A percentile compares a stretch with the other conserved stretches of the same genome.
phyloP scores from a whole-genome alignment of 345 rosid genomes.

The Ceriops zippeliana region DNA sequence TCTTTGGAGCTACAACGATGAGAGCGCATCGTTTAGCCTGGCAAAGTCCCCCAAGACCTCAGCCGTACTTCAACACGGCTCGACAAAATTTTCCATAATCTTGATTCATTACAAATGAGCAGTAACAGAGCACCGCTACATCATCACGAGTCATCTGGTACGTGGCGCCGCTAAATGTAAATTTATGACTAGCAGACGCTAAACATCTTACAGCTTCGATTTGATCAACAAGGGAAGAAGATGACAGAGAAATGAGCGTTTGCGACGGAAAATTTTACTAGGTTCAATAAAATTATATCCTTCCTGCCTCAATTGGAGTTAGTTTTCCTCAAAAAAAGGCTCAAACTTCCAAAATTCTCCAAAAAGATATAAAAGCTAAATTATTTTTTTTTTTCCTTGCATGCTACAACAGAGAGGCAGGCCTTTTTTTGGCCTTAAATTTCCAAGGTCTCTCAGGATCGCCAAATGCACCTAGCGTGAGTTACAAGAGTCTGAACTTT shows the following conservation, averaged over 20 bases:
- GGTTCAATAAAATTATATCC: constrained; percentile 18
- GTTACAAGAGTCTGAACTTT: constrained; percentile 29
- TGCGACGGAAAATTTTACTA: constrained; percentile 6
- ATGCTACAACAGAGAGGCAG: constrained; percentile 41
- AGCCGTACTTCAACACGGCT: too few species aligned
- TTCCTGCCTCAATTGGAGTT: constrained; percentile 23
- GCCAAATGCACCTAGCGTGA: constrained; percentile 27
- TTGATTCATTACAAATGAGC: too few species aligned
- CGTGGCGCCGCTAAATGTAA: too few species aligned
- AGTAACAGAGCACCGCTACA: too few species aligned
- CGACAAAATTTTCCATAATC: too few species aligned
- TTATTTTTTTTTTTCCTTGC: constrained; percentile 17
- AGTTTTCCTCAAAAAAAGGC: constrained; percentile 27
- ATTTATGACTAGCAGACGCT: neutral
- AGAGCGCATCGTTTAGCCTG: too few species aligned
- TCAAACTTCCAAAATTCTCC: constrained; percentile 28
- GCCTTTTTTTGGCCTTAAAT: constrained; percentile 29
- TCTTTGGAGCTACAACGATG: neutral
- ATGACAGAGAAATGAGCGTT: neutral
- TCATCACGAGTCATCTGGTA: too few species aligned
- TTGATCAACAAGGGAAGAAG: neutral
- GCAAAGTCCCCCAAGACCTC: too few species aligned
- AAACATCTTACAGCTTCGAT: neutral
- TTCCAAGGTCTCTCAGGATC: constrained; percentile 20
- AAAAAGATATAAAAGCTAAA: constrained; percentile 14